phyloP scores from a whole-genome alignment of 257 asterid species.

The Galeopsis tetrahit region DNA sequence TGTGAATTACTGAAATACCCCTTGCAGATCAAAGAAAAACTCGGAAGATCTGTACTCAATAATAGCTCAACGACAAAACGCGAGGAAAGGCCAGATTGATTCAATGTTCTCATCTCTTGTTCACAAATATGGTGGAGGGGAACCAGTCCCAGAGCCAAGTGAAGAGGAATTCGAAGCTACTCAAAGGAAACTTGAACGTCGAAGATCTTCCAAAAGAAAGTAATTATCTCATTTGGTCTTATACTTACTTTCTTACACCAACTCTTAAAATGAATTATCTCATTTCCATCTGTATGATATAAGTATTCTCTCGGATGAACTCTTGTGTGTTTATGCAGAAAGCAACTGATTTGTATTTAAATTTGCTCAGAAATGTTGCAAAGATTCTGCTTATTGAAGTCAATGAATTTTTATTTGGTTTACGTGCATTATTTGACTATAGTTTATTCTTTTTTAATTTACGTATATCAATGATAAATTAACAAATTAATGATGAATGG shows the following conservation, averaged over 20 bases:
- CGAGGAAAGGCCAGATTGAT: slow-evolving; percentile 74
- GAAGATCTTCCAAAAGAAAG: slow-evolving; percentile 64
- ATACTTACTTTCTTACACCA: background rate
- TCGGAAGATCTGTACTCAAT: slow-evolving; percentile 71
- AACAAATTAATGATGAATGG: background rate
- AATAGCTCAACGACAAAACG: slow-evolving; percentile 74
- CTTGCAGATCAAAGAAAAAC: slow-evolving; percentile 60
- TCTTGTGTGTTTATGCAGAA: slow-evolving; percentile 4
- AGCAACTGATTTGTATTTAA: background rate
- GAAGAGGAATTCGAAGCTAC: slow-evolving; percentile 97
- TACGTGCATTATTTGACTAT: background rate
- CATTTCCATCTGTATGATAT: slow-evolving; percentile 30
- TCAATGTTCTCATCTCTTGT: slow-evolving; percentile 82
- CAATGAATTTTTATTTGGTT: background rate
- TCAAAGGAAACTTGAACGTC: slow-evolving; percentile 64
- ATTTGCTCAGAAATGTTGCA: background rate
- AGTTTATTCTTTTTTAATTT: background rate
- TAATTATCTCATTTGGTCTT: slow-evolving; percentile 21
- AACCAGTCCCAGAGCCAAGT: slow-evolving; percentile 64
- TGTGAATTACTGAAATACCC: slow-evolving; percentile 24
- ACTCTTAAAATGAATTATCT: slow-evolving; percentile 1
- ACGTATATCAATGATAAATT: no score
- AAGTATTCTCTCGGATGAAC: background rate
- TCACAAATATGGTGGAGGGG: slow-evolving; percentile 73
- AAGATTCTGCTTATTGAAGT: background rate